phyloP scores from a whole-genome alignment of 192 early-diverging fungal genomes.

The Umbelopsis vinacea region DNA sequence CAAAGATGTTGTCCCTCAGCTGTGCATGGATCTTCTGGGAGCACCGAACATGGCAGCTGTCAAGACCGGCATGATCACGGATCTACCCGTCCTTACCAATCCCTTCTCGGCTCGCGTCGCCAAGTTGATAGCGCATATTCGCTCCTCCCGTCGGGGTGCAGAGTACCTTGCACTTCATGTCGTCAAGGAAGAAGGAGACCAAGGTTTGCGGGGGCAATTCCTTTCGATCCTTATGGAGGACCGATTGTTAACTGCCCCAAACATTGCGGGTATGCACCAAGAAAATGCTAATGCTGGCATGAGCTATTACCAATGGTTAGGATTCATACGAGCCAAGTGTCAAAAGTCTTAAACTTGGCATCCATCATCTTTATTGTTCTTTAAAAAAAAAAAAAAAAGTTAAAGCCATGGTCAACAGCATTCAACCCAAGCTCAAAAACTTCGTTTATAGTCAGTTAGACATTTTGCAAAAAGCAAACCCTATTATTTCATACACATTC shows the following conservation, averaged over 20 bases:
- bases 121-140: slow-evolving; percentile 65
- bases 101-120: slow-evolving; percentile 62
- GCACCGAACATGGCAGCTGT: slow-evolving; percentile 65
- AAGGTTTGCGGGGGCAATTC: slow-evolving; percentile 69
- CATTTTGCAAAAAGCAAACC: not conserved
- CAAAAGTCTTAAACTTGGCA: not conserved
- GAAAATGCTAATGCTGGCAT: slow-evolving; percentile 30
- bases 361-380: too few relatives aligned
- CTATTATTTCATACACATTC: not conserved
- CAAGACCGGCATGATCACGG: slow-evolving; percentile 63
- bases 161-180: slow-evolving; percentile 69
- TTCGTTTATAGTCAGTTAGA: not conserved
- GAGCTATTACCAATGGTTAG: slow-evolving; percentile 46
- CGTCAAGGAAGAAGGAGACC: slow-evolving; percentile 82
- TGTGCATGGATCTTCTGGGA: slow-evolving; percentile 67
- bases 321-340: slow-evolving; percentile 35
- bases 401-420: not conserved
- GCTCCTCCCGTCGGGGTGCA: slow-evolving; percentile 57
- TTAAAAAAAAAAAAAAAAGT: too few relatives aligned
- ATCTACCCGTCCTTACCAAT: slow-evolving; percentile 52
- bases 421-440: not conserved
- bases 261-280: slow-evolving; percentile 36
- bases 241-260: slow-evolving; percentile 36
- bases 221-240: slow-evolving; percentile 78
- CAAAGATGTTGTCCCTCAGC: slow-evolving; percentile 58